Evolutionary conservation across 2,329 filamentous ascomycete genomes (phyloP), one percentile per base, ranked within the genome.

Genomic region (Colletotrichum siamense): DNA sequence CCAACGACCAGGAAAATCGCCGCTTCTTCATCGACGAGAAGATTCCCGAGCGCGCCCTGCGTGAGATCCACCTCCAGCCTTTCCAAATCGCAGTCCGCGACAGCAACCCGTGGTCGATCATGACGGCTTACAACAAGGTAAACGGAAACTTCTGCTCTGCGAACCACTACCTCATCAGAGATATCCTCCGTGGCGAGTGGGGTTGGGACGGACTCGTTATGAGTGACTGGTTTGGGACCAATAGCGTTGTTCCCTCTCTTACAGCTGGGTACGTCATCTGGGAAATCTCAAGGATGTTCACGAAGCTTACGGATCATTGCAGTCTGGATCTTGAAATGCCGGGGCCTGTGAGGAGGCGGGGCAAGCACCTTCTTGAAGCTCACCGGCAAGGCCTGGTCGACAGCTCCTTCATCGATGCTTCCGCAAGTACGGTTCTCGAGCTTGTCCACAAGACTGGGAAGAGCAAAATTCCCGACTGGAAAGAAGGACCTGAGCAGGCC

Each of bases 71-170:
- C 52, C n/a, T 26, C n/a, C 22, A 24, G 24, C 86, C 88, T 0
- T 89, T 89, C 74, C 84, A 89, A 78, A 84, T 89, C 68, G 86
- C 86, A 1, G 79, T 87, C 12, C 84, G 84, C 49, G 83, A 88
- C 68, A 83, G 84, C 5, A 82, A 84, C 44, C 88, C 87, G 0
- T 85, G 85, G 78, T 85, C 85, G 1, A 79, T 88, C 59, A 89
- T 89, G 88, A 86, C 87, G 2, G 83, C 86, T 6, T 89, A 89
- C 75, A 88, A 88, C 72, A 85, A 83, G 55, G 82, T 89, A 30
- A 89, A 89, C 73, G 87, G 86, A 7, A 79, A 82, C 32, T 87
- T 88, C 77, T 85, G 84, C 36, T 85, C 85, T 59, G 85, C 86
- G 65, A 85, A 87, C 74, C 81, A 82, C 2, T 82, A 82, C 71